Base-by-base conservation (phyloP, 306 rosid species). In the Nissolia schottii region DNA sequence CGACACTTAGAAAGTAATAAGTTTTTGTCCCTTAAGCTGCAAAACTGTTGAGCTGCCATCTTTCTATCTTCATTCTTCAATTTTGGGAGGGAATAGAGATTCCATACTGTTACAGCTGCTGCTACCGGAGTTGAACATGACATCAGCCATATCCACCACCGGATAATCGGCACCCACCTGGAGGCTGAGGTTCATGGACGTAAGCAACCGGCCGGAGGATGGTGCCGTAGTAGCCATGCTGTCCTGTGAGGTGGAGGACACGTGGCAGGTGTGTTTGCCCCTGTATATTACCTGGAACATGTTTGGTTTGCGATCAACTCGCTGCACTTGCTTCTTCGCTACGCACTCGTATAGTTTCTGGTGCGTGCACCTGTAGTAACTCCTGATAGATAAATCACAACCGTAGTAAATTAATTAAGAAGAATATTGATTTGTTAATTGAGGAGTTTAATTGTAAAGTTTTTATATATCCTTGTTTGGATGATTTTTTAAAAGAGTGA, bases 161-260 rank as follows among this genome's bases (percentile, higher is more conserved):
- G 85, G 83, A 62, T 78, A 79, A 27, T 80, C 84, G 51, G 57
- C 29, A 46, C 68, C n/a, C 43, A 37, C 2, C 24, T 63, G 49
- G 4, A 19, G 66, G 34, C 62, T 51, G 3, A 79, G 45, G 38
- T 79, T 84, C 72, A 72, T 58, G 2, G 92, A 77, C 15, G 82
- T 71, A 85, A 84, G 80, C 37, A 67, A 14, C 5, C 67, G 18
- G 18, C 7, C 27, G 2, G 67, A 20, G 15, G 9, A 8, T 3
- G 73, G 35, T 35, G 72, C 2, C 1, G 74, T n/a, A n/a, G n/a
- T n/a, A n/a, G n/a, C n/a, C n/a, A n/a, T n/a, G n/a, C n/a, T n/a
- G n/a, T n/a, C n/a, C n/a, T n/a, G n/a, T n/a, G n/a, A n/a, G n/a
- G 96, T 92, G 56, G 87, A 78, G 8, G 96, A 89, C 87, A 79